Conservation (phyloP, 331 rosid species). For the Malus hybrid region DNA sequence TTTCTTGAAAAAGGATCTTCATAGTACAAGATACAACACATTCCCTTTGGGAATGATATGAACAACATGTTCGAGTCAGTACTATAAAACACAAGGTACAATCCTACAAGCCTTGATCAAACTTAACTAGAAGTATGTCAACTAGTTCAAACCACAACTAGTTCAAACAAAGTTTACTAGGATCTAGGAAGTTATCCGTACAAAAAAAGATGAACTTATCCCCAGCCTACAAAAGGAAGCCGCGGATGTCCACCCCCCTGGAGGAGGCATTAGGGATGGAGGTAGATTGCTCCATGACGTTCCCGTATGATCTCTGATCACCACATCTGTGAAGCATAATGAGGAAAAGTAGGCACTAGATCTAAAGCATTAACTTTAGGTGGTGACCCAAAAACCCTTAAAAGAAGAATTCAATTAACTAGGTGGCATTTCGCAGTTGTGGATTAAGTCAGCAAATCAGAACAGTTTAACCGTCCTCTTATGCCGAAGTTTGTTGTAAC, state of each 20-base stretch:
- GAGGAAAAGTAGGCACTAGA: background rate
- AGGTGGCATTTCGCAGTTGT: too few relatives aligned
- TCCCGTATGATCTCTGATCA: conserved; percentile 34
- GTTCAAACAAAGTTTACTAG: background rate
- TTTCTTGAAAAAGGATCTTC: background rate
- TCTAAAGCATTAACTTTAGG: background rate
- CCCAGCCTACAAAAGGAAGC: conserved; percentile 69
- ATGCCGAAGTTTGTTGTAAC: too few relatives aligned
- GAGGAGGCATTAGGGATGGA: conserved; percentile 73
- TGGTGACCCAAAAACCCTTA: too few relatives aligned
- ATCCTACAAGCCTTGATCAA: background rate
- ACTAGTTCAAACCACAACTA: background rate
- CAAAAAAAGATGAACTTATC: conserved; percentile 15
- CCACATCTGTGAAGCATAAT: conserved; percentile 31
- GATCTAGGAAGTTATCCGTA: background rate
- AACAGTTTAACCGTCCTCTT: background rate
- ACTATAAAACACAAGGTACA: background rate
- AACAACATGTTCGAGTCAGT: background rate
- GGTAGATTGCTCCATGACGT: conserved; percentile 58
- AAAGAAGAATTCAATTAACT: too few relatives aligned
- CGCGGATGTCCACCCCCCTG: conserved; percentile 51
- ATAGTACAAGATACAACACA: background rate
- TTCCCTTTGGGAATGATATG: background rate
- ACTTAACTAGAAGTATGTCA: background rate
- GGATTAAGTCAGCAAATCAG: too few relatives aligned